Base-by-base conservation (phyloP, 2,329 filamentous ascomycete species). In the Sphaceloma murrayae region DNA sequence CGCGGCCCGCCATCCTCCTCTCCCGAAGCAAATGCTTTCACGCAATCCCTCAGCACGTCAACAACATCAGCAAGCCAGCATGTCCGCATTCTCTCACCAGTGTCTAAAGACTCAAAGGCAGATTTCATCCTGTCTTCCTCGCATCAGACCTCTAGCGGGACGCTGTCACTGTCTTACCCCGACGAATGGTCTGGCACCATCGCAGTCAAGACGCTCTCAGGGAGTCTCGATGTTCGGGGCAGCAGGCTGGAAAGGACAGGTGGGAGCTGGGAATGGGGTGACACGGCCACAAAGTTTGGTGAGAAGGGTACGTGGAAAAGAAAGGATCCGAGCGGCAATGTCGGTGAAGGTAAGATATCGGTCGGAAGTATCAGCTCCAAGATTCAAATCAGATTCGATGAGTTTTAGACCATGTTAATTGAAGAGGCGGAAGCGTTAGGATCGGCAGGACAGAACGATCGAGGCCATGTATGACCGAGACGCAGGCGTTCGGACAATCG, bases 301-400 rank as follows among this genome's bases (percentile, higher is more conserved):
- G 42, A 45, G 32, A 45, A 45, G 22, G 42, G 42, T 6, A 34
- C 19, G n/a, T 45, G 42, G 42, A 21, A 34, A 19, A 34, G 42
- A 26, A 34, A 22, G 5, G 36, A 40, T 16, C 13, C 19, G 11
- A 40, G 30, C 13, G 36, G 36, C 24, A 22, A 40, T 17, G 36
- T 40, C 11, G 36, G 36, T 16, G 19, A 40, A 16, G 30, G 36
- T 14, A 11, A 11, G 5, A 29, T 40, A 10, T 7, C 13, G 9
- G 22, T 17, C 8, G 36, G 36, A n/a, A 40, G 22, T 5, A 40
- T 22, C 10, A 40, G 36, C 24, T 19, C 36, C 11, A 40, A 17
- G 36, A 29, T 40, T 26, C n/a, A 40, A 9, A 29, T 40, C 17
- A 9, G 11, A 2, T 27, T 40, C n/a, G 24, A 22, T 24, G 36